Evolutionary conservation across 2,329 filamentous ascomycete species (phyloP).

Genomic region (Aureobasidium melanogenum): DNA sequence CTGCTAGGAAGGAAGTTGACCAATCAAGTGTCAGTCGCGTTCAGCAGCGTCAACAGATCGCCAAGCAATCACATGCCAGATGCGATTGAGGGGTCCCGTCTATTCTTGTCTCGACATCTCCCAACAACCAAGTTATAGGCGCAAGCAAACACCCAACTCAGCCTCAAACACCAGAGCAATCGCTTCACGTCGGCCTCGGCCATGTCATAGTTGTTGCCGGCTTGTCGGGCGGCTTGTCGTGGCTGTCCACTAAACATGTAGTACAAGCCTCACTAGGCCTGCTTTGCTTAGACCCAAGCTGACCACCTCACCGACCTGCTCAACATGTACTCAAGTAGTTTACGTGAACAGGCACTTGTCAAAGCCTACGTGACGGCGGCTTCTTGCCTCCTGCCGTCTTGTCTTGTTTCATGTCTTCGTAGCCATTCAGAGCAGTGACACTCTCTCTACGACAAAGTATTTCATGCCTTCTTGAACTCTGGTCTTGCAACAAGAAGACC

Average conservation of each 20-base stretch:
- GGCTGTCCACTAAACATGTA: background rate
- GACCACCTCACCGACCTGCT: background rate
- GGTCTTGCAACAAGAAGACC: too few relatives aligned
- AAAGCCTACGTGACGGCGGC: background rate
- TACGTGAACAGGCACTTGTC: too few relatives aligned
- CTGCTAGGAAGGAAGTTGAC: constrained; percentile 9
- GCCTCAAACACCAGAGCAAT: background rate
- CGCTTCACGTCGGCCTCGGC: background rate
- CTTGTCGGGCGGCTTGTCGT: background rate
- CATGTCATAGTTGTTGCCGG: background rate
- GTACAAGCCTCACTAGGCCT: background rate
- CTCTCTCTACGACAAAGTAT: background rate
- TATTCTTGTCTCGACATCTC: background rate
- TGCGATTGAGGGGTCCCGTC: background rate
- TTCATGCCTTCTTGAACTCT: background rate
- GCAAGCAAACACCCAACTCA: background rate
- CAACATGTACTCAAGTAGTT: background rate
- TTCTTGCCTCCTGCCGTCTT: background rate
- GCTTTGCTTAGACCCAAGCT: background rate
- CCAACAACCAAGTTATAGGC: background rate
- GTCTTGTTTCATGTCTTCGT: background rate
- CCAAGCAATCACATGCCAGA: background rate
- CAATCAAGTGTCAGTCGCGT: constrained; percentile 1
- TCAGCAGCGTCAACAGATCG: background rate
- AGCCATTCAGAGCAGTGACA: background rate